Evolutionary conservation across 1,284 basidiomycete genomes (phyloP).

Genomic region (Boletus subluridellus): DNA sequence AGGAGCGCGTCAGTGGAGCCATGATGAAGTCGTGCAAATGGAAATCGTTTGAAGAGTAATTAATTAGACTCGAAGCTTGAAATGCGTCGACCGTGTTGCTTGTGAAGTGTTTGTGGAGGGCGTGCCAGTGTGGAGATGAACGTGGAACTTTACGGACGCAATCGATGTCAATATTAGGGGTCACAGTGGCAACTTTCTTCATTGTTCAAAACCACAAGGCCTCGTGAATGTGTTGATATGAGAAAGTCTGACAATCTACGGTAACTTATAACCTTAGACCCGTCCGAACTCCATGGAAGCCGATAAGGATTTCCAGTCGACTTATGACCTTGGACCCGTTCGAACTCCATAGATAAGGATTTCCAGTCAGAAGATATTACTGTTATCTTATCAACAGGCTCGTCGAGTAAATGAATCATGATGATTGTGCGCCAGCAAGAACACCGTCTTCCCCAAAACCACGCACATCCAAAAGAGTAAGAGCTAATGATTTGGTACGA

Average conservation of each 20-base stretch:
- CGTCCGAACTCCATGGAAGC: too few species aligned
- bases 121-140: neutral
- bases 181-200: neutral
- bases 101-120: neutral
- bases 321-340: too few species aligned
- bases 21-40: conserved; percentile 12
- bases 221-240: neutral
- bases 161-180: neutral
- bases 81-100: neutral
- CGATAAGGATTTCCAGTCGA: too few species aligned
- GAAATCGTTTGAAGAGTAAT: neutral
- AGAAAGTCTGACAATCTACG: neutral
- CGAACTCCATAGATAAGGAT: neutral
- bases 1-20: conserved; percentile 31
- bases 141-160: neutral
- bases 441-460: neutral
- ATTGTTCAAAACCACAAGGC: neutral
- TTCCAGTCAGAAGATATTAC: neutral
- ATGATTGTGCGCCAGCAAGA: neutral
- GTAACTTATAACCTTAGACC: too few species aligned
- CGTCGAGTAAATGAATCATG: neutral
- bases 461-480: neutral
- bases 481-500: neutral
- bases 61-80: neutral
- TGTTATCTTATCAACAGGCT: neutral